phyloP scores from a whole-genome alignment of 257 asterid species.

The Ilex asprella region DNA sequence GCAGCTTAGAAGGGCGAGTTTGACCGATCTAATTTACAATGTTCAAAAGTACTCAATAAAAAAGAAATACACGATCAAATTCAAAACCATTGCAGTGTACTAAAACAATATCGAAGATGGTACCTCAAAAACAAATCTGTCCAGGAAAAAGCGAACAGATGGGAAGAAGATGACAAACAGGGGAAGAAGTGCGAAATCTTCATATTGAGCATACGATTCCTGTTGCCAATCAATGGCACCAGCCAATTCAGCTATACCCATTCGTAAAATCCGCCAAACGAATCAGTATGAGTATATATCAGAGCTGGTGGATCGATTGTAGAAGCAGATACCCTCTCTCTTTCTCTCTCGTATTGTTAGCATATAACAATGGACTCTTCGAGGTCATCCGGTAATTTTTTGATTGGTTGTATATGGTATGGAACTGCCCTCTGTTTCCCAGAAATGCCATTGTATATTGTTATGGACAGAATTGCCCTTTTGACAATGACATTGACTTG shows the following conservation, averaged over 20 bases:
- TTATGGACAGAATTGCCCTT: too few species aligned
- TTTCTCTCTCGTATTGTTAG: too few species aligned
- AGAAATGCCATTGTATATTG: too few species aligned
- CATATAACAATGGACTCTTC: too few species aligned
- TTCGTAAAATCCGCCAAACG: conserved; percentile 15
- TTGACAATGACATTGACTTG: too few species aligned
- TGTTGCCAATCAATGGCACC: conserved; percentile 56
- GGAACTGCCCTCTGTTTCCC: too few species aligned
- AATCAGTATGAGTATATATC: not conserved
- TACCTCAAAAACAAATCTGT: conserved; percentile 90
- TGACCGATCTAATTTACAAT: not conserved
- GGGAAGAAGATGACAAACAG: conserved; percentile 68
- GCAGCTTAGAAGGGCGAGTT: not conserved
- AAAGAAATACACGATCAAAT: not conserved
- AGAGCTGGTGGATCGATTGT: too few species aligned
- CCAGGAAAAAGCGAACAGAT: conserved; percentile 70
- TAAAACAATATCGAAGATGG: not conserved
- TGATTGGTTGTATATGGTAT: too few species aligned
- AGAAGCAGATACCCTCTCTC: too few species aligned
- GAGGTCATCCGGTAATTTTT: too few species aligned
- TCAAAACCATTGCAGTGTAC: not conserved
- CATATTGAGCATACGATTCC: conserved; percentile 71
- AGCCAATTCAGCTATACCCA: conserved; percentile 49
- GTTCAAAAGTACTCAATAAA: not conserved
- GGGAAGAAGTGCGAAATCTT: conserved; percentile 71